Conservation (phyloP, 805 yeast species). For the Candida tibetensis region DNA sequence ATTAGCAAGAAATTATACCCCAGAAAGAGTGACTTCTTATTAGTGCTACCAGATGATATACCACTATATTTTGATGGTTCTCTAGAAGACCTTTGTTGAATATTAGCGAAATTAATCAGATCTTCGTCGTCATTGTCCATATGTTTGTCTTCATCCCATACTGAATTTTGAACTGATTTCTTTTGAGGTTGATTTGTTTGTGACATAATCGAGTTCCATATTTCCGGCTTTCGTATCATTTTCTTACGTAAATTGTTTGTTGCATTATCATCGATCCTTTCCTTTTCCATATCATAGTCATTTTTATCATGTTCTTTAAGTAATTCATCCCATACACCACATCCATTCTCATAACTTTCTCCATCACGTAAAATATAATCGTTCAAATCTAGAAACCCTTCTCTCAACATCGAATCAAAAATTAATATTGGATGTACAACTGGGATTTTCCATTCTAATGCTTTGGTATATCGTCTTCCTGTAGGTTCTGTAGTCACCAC, state of each 20-base stretch:
- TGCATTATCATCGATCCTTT: slow-evolving; percentile 1
- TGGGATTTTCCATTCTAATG: slow-evolving; percentile 51
- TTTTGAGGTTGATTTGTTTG: slow-evolving; percentile 14
- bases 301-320: neutral
- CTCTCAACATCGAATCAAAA: slow-evolving; percentile 43
- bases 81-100: neutral
- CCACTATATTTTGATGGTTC: neutral
- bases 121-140: slow-evolving; percentile 9
- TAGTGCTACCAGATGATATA: neutral
- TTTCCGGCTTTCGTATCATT: slow-evolving; percentile 24
- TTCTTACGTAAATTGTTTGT: slow-evolving; percentile 9
- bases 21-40: slow-evolving; percentile 30
- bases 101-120: neutral
- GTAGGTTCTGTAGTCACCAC: slow-evolving; percentile 48
- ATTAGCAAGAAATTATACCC: slow-evolving; percentile 41
- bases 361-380: slow-evolving; percentile 36
- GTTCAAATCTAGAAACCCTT: slow-evolving; percentile 39
- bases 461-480: slow-evolving; percentile 54
- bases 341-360: slow-evolving; percentile 20
- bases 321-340: slow-evolving; percentile 37
- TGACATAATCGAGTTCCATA: slow-evolving; percentile 46
- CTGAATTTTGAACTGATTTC: slow-evolving; percentile 16
- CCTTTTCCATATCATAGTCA: neutral
- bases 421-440: slow-evolving; percentile 53
- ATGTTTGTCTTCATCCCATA: slow-evolving; percentile 26